Conservation (phyloP, 768 basidiomycete species). For the Cytidiella melzeri region DNA sequence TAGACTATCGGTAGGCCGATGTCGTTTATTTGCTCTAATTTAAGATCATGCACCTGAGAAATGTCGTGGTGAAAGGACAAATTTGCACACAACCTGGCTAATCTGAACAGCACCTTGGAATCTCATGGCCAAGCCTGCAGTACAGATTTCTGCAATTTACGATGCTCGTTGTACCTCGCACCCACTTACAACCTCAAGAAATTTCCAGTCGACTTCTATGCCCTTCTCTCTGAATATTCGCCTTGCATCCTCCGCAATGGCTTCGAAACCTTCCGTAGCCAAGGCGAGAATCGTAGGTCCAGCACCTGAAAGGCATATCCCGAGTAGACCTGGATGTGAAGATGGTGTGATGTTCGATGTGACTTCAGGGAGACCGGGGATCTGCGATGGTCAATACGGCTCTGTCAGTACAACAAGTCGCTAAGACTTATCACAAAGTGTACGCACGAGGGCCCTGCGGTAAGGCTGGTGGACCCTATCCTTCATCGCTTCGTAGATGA, state of each 20-base stretch:
- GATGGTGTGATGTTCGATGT: constrained; percentile 82
- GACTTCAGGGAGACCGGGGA: constrained; percentile 92
- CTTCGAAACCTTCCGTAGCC: constrained; percentile 78
- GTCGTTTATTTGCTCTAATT: no score
- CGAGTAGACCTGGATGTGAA: constrained; percentile 90
- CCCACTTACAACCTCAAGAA: constrained; percentile 62
- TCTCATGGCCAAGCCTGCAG: no score
- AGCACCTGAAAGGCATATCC: constrained; percentile 96
- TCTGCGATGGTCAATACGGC: no score
- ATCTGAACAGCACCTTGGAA: no score
- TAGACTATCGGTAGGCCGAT: no score
- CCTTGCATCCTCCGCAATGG: constrained; percentile 78
- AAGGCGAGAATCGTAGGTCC: constrained; percentile 97
- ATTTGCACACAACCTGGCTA: no score
- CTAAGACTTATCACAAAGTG: no score
- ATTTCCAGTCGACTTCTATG: constrained; percentile 86
- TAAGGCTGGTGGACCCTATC: constrained; percentile 98
- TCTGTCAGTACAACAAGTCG: not conserved
- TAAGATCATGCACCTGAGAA: no score
- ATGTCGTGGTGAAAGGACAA: no score
- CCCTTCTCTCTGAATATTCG: constrained; percentile 63
- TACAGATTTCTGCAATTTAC: no score
- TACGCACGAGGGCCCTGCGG: constrained; percentile 72
- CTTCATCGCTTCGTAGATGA: constrained; percentile 99
- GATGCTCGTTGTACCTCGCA: constrained; percentile 22